phyloP scores from a whole-genome alignment of 768 basidiomycete genomes.

The Fibroporia radiculosa region DNA sequence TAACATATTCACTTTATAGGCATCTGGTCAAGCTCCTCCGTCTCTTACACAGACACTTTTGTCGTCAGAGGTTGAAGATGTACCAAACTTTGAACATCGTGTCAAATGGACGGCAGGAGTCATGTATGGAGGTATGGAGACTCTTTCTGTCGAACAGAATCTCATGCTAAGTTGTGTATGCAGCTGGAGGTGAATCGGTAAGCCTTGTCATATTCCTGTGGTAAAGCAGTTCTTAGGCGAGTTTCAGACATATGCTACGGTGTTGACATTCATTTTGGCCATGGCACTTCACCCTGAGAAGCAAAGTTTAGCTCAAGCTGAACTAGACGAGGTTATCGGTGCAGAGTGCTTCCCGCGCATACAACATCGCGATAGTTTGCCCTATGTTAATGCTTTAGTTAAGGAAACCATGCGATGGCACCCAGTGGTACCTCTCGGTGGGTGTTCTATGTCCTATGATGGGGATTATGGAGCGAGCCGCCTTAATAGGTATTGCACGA shows the following conservation, averaged over 20 bases:
- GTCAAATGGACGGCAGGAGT: conserved; percentile 6
- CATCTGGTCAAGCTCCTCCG: conserved; percentile 9
- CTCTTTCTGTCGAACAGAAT: not conserved
- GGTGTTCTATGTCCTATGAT: not conserved
- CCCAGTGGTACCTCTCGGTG: conserved; percentile 23
- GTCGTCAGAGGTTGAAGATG: not conserved
- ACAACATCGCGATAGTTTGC: conserved; percentile 10
- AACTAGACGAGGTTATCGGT: conserved; percentile 22
- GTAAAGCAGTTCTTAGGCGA: conserved; percentile 33
- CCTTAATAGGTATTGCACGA: conserved; percentile 13
- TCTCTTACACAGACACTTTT: conserved; percentile 13
- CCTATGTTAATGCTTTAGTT: conserved; percentile 17
- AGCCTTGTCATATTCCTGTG: conserved; percentile 12
- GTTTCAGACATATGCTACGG: conserved; percentile 19
- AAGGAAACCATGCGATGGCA: conserved; percentile 27
- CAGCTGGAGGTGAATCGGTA: conserved; percentile 13
- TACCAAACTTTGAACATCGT: not conserved
- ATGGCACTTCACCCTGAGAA: conserved; percentile 27
- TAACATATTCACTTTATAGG: not conserved
- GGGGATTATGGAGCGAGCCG: not conserved
- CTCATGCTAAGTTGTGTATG: not conserved
- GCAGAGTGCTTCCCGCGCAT: conserved; percentile 13
- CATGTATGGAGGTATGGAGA: conserved; percentile 10
- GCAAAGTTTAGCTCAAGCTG: conserved; percentile 17
- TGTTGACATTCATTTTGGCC: conserved; percentile 25